Evolutionary conservation across 768 basidiomycete species (phyloP).

Genomic region (Tricholoma hemisulphureum): DNA sequence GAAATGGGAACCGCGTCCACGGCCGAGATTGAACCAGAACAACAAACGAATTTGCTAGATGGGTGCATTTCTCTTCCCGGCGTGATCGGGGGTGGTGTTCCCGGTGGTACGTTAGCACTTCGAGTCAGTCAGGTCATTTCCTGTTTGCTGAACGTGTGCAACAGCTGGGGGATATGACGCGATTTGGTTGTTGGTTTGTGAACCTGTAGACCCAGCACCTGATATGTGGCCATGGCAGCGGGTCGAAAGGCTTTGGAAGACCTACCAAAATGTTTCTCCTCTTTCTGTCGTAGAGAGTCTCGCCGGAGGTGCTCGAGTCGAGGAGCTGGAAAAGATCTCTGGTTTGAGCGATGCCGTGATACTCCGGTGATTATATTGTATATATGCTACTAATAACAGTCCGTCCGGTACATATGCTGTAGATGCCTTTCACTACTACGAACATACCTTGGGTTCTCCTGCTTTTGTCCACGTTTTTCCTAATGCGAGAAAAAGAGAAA

Average conservation of each 20-base stretch:
- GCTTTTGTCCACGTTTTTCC: constrained; percentile 75
- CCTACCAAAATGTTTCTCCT: constrained; percentile 68
- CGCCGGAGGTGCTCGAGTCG: constrained; percentile 63
- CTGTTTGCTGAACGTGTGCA: neutral
- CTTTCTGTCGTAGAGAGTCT: constrained; percentile 69
- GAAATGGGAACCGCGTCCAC: constrained; percentile 73
- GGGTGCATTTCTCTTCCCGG: constrained; percentile 74
- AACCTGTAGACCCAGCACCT: constrained; percentile 45
- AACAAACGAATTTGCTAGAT: constrained; percentile 84
- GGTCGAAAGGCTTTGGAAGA: constrained; percentile 68
- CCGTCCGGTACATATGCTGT: constrained; percentile 10
- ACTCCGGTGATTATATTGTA: constrained; percentile 15
- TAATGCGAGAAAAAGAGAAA: constrained; percentile 76
- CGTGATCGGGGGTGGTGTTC: constrained; percentile 92
- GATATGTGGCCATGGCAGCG: constrained; percentile 52
- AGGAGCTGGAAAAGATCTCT: constrained; percentile 52
- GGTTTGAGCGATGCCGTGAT: constrained; percentile 48
- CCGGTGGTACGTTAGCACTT: constrained; percentile 68
- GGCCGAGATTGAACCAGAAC: constrained; percentile 87
- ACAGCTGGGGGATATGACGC: constrained; percentile 97
- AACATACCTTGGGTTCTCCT: constrained; percentile 71
- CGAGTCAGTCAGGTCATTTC: neutral
- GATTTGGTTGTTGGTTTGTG: constrained; percentile 86
- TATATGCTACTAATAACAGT: constrained; percentile 17
- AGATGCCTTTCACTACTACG: constrained; percentile 32